These are phyloP conservation scores for Alternaria solani DNA, from an alignment of 2,329 filamentous ascomycete genomes.

Conservation along the genomic window DNA sequence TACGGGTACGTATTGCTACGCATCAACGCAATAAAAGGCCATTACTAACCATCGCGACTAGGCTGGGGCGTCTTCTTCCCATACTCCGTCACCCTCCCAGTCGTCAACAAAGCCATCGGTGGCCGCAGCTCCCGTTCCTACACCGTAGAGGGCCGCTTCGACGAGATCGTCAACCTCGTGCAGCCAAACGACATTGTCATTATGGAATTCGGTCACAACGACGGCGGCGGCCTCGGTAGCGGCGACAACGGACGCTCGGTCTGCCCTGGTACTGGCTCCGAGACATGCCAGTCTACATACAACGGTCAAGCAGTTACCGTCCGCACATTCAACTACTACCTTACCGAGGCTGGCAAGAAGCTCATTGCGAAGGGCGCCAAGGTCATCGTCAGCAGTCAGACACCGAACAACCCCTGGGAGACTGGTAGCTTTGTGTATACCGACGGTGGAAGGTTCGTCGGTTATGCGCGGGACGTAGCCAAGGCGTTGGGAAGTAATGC, in stretches of 20 bases:
- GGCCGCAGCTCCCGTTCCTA: conserved; percentile 73
- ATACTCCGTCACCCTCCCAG: conserved; percentile 59
- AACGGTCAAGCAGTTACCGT: conserved; percentile 64
- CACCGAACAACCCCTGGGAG: conserved; percentile 71
- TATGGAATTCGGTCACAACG: conserved; percentile 78
- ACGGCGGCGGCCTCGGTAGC: conserved; percentile 65
- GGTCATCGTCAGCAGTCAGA: conserved; percentile 67
- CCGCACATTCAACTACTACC: conserved; percentile 67
- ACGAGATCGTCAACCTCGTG: conserved; percentile 62
- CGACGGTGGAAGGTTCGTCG: conserved; percentile 62
- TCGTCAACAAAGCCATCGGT: conserved; percentile 71
- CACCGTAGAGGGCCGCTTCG: conserved; percentile 71
- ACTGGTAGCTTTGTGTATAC: conserved; percentile 60
- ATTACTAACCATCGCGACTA: conserved; percentile 21
- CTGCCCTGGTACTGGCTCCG: conserved; percentile 62
- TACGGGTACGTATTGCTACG: conserved; percentile 43
- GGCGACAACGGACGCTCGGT: conserved; percentile 69
- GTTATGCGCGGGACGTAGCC: conserved; percentile 60
- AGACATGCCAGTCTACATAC: conserved; percentile 64
- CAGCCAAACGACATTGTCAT: conserved; percentile 70
- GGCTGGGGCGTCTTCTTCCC: conserved; percentile 71
- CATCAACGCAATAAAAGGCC: background rate
- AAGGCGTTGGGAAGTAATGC: conserved; percentile 55
- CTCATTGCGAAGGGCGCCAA: conserved; percentile 65
- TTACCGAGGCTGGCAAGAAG: conserved; percentile 64